Base-by-base conservation (phyloP, 495 filamentous ascomycete species). In the Schizothecium vesticola region DNA sequence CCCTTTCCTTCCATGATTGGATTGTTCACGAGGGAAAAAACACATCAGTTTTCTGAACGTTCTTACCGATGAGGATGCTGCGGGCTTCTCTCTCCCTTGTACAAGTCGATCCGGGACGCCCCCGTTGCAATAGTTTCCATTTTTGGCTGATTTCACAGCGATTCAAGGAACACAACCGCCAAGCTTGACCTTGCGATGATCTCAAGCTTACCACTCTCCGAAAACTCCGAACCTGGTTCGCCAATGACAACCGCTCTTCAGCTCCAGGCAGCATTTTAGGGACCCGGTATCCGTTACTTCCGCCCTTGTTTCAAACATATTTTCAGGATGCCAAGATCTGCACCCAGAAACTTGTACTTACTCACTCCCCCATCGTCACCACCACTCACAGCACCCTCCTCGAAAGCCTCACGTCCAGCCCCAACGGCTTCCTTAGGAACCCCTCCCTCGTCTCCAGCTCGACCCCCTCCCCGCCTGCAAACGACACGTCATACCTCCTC, bases 371-470 rank as follows among this genome's bases (percentile, higher is more conserved):
- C 19, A 6, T 7, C 43, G n/a, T 51, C 43, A n/a, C 16, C 43
- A 51, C 43, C 43, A 7, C 43, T 65, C 57, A 63, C 61, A 36
- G 57, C 58, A 57, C 28, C 67, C 75, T 59, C 70, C 71, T 69
- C 63, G 61, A 70, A 55, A 96, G 82, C 36, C 89, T 93, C 68
- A 96, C 89, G 66, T 84, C 77, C 78, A 94, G 80, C 21, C 85
- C 89, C 61, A 96, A 72, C 13, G 93, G 93, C 86, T 97, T 97
- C 75, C 93, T 84, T 80, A 97, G 80, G 79, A 97, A 97, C 0
- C 93, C 93, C 81, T 97, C 93, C 57, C 89, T 81, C 0, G 91
- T 95, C 76, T 92, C 84, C 88, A 96, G 85, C 28, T 78, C 79
- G 4, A 86, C 85, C 81, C 95, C 90, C 71, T 88, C 77, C 57